phyloP scores from a whole-genome alignment of 371 early-diverging fungal species.

The Rhizopus stolonifer region DNA sequence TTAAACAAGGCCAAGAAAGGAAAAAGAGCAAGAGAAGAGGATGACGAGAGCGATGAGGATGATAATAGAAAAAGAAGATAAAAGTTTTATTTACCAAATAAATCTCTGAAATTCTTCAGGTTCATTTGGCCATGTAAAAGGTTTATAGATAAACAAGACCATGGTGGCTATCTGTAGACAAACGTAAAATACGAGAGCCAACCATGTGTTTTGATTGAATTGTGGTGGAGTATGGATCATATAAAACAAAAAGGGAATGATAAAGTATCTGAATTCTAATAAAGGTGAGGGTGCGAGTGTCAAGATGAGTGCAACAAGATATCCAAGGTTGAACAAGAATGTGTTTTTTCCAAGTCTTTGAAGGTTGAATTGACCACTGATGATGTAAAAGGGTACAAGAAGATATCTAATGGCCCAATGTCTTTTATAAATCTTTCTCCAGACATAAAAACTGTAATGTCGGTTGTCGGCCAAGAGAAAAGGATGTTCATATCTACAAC shows the following conservation, averaged over 20 bases:
- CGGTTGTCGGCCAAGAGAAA: constrained; percentile 94
- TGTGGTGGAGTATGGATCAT: constrained; percentile 62
- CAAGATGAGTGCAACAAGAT: constrained; percentile 41
- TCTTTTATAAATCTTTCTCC: constrained; percentile 74
- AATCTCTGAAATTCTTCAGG: constrained; percentile 76
- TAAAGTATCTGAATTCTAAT: constrained; percentile 94
- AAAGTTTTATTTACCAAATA: constrained; percentile 74
- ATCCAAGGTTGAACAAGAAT: constrained; percentile 48
- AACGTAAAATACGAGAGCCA: constrained; percentile 33
- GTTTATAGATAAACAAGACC: constrained; percentile 67
- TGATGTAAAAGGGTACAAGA: constrained; percentile 67
- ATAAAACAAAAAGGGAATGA: constrained; percentile 79
- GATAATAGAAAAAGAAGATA: constrained; percentile 14
- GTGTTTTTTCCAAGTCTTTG: constrained; percentile 36
- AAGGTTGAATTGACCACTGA: constrained; percentile 47
- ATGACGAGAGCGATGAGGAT: constrained; percentile 19
- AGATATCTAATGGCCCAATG: constrained; percentile 60
- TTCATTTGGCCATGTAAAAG: constrained; percentile 75
- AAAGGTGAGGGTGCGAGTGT: constrained; percentile 89
- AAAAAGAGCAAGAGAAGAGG: constrained; percentile 24
- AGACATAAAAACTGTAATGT: constrained; percentile 94
- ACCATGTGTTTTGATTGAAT: constrained; percentile 7
- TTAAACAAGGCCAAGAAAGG: constrained; percentile 53
- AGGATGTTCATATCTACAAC: constrained; percentile 81
- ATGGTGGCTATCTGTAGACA: constrained; percentile 61